These are phyloP conservation scores for Lentinula boryana DNA, from an alignment of 768 basidiomycete species.

Conservation along the genomic window DNA sequence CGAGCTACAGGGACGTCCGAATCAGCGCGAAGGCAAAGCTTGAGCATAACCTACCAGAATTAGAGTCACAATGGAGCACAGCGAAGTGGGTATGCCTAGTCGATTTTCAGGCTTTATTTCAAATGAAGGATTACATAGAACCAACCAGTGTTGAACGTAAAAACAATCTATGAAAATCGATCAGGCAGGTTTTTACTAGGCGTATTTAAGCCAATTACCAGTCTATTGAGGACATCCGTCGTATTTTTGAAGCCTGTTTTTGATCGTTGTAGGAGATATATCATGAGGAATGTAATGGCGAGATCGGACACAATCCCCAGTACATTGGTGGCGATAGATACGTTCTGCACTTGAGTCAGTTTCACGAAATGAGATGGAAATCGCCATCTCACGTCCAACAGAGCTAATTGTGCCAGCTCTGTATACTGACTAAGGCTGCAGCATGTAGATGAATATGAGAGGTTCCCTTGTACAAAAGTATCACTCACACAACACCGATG, in stretches of 20 bases:
- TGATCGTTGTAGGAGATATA: conserved; percentile 3
- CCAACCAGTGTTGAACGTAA: conserved; percentile 7
- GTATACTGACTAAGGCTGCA: conserved; percentile 5
- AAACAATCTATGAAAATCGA: conserved; percentile 2
- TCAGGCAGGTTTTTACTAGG: not conserved
- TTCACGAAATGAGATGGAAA: not conserved
- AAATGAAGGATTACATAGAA: not conserved
- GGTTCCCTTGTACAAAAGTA: not conserved
- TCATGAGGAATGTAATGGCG: conserved; percentile 1
- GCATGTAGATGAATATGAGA: not conserved
- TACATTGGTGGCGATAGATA: conserved; percentile 6
- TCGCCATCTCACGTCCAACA: not conserved
- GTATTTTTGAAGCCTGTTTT: conserved; percentile 6
- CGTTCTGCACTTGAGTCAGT: not conserved
- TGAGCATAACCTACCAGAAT: not conserved
- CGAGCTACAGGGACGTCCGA: not conserved
- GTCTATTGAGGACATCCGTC: conserved; percentile 8
- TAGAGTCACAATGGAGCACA: conserved; percentile 3
- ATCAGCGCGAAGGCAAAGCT: no score
- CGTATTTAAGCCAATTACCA: not conserved
- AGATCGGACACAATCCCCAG: conserved; percentile 3
- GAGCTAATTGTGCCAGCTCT: not conserved
- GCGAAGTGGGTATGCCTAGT: conserved; percentile 4
- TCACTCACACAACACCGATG: not conserved
- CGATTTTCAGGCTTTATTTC: not conserved